These are phyloP conservation scores for Macrolepiota dolichaula DNA, from an alignment of 768 basidiomycete genomes.

Conservation along the genomic window DNA sequence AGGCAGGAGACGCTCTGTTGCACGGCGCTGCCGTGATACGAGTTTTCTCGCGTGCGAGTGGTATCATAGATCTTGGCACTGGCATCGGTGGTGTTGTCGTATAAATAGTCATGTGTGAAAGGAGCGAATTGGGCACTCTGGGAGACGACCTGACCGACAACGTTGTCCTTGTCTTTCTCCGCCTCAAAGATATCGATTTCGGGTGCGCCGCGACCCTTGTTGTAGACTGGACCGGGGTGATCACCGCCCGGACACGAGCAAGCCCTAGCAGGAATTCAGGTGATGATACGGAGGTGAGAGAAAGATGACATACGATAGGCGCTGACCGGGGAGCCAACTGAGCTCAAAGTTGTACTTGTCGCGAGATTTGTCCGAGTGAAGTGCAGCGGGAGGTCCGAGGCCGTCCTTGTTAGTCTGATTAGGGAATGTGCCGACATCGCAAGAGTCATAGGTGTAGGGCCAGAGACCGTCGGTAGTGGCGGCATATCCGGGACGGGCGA, in stretches of 20 bases:
- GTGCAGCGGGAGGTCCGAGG: slow-evolving; percentile 59
- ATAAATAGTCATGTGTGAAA: slow-evolving; percentile 41
- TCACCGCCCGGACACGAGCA: slow-evolving; percentile 76
- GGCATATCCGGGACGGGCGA: slow-evolving; percentile 77
- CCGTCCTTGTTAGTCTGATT: slow-evolving; percentile 60
- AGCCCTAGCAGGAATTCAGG: slow-evolving; percentile 34
- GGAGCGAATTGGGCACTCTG: slow-evolving; percentile 74
- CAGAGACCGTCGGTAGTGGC: slow-evolving; percentile 80
- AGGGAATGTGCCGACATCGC: slow-evolving; percentile 74
- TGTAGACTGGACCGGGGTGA: slow-evolving; percentile 66
- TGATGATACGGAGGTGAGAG: background rate
- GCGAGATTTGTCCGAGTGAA: slow-evolving; percentile 46
- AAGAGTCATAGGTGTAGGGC: slow-evolving; percentile 75
- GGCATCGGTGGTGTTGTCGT: slow-evolving; percentile 27
- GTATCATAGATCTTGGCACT: slow-evolving; percentile 32
- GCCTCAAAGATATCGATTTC: slow-evolving; percentile 86
- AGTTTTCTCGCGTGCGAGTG: slow-evolving; percentile 30
- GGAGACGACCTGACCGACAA: slow-evolving; percentile 56
- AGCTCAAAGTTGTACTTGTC: slow-evolving; percentile 54
- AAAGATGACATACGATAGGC: slow-evolving; percentile 51
- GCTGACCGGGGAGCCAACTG: slow-evolving; percentile 76
- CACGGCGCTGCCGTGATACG: slow-evolving; percentile 50
- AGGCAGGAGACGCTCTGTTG: slow-evolving; percentile 56
- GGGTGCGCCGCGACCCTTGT: slow-evolving; percentile 65
- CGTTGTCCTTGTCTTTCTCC: slow-evolving; percentile 52